A percentile compares a stretch with the other conserved stretches of the same genome.
Evolutionary conservation across 164 flowering plant species (phyloP).

Genomic region (Vitis amurensis): DNA sequence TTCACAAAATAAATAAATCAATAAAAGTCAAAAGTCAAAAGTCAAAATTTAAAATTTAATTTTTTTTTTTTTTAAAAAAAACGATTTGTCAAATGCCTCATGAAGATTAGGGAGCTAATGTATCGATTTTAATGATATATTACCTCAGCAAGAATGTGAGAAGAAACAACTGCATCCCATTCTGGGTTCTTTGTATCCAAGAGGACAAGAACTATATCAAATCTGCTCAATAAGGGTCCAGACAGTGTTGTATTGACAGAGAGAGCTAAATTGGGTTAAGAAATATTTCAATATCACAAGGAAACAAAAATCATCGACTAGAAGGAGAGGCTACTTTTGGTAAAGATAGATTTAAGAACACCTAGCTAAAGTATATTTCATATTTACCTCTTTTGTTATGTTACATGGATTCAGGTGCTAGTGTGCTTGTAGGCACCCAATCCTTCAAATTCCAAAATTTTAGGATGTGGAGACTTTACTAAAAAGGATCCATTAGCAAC

Average conservation of each 20-base stretch:
- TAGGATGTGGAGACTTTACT: no score
- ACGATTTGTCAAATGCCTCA: background rate
- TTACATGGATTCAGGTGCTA: background rate
- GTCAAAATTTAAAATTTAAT: no score
- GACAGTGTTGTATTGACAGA: constrained; percentile 96
- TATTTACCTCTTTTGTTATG: background rate
- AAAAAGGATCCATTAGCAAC: no score
- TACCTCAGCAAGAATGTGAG: constrained; percentile 93
- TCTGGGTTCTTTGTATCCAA: constrained; percentile 95
- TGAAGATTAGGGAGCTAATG: background rate
- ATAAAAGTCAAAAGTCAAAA: no score
- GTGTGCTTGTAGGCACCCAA: no score
- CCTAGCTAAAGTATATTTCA: background rate
- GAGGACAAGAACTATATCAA: constrained; percentile 93
- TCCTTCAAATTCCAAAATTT: no score
- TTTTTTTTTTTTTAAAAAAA: no score
- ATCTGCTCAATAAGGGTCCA: constrained; percentile 96
- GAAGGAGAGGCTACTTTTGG: background rate
- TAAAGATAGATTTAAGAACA: background rate
- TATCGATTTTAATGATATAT: constrained; percentile 5
- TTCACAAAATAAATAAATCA: background rate
- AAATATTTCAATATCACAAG: background rate
- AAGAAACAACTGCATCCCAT: constrained; percentile 96
- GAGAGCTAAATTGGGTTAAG: constrained; percentile 65
- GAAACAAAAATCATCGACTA: background rate